phyloP scores from a whole-genome alignment of 345 rosid genomes.

The Brassica napus region DNA sequence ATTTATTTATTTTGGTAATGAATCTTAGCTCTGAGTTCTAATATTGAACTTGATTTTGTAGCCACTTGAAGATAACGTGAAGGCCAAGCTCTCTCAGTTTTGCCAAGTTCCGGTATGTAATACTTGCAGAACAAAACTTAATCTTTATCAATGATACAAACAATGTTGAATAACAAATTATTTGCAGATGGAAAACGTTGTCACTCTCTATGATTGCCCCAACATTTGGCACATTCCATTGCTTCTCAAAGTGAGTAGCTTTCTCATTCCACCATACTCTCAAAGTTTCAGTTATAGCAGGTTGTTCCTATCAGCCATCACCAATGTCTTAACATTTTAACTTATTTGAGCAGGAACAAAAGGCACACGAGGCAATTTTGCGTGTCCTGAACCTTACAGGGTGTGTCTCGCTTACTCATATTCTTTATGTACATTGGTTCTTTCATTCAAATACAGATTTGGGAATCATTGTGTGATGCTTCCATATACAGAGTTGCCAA shows the following conservation, averaged over 20 bases:
- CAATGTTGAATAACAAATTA: background rate
- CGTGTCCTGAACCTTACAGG: slow-evolving; percentile 68
- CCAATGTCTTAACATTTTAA: background rate
- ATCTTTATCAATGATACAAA: slow-evolving; percentile 11
- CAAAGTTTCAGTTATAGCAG: background rate
- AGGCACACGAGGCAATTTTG: slow-evolving; percentile 88
- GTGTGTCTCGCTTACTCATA: slow-evolving; percentile 45
- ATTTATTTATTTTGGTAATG: background rate
- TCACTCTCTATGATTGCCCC: slow-evolving; percentile 86
- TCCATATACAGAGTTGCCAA: slow-evolving; percentile 43
- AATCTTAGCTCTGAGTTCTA: slow-evolving; percentile 19
- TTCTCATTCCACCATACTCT: background rate
- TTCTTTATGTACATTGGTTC: background rate
- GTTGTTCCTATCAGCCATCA: background rate
- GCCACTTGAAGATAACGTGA: slow-evolving; percentile 88
- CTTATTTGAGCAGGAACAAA: slow-evolving; percentile 71
- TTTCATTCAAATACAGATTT: slow-evolving; percentile 18
- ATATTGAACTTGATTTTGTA: slow-evolving; percentile 38
- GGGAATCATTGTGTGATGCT: slow-evolving; percentile 8
- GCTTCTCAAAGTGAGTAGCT: slow-evolving; percentile 70
- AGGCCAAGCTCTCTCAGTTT: slow-evolving; percentile 83
- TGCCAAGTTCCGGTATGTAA: slow-evolving; percentile 83
- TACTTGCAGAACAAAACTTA: background rate
- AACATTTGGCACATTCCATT: slow-evolving; percentile 98
- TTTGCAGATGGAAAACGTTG: slow-evolving; percentile 69